Evolutionary conservation across 768 basidiomycete genomes (phyloP), one percentile per base, ranked within the genome.

Genomic region (Asterophora parasitica): DNA sequence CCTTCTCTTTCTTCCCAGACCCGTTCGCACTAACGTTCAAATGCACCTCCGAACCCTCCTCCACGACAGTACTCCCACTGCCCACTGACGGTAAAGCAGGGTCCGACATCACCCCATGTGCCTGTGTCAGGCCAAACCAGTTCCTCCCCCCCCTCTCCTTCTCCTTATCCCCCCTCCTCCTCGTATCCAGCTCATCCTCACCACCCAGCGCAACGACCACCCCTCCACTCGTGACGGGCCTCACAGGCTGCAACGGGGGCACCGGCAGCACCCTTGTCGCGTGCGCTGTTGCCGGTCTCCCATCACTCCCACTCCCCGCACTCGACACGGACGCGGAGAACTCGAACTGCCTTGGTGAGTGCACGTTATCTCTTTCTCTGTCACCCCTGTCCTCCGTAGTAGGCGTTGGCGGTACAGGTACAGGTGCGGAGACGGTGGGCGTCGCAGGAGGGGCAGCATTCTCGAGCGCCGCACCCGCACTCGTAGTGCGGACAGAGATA

Each of bases 1-100:
- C 26, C 10, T 49, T 33, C 58, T 68, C 70, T 58, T 70, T 70
- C 19, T 46, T 8, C 38, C 15, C 23, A n/a, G 6, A 19, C 26
- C 46, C 50, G 39, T 31, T 39, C 9, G 20, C 32, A 23, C 15
- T 37, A 19, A 36, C 48, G 46, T 44, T 60, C 63, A 44, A 15
- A 57, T 62, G 27, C 46, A 60, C 23, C 23, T 6, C 23, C 3
- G 6, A 23, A 23, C 23, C 6, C 23, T 23, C 23, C 23, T 23
- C 23, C 23, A 23, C 23, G 23, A 23, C n/a, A n/a, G n/a, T 23
- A 23, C 23, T 8, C 38, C 19, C 38, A 26, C 10, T 23, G 13
- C 23, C 8, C 39, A 4, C 5, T 4, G 12, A n/a, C 9, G 46
- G 51, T 49, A 20, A 55, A 54, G 33, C 43, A 43, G 10, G 43